Conservation (phyloP, 2,329 filamentous ascomycete species). For the Aspergillus tubingensis region DNA sequence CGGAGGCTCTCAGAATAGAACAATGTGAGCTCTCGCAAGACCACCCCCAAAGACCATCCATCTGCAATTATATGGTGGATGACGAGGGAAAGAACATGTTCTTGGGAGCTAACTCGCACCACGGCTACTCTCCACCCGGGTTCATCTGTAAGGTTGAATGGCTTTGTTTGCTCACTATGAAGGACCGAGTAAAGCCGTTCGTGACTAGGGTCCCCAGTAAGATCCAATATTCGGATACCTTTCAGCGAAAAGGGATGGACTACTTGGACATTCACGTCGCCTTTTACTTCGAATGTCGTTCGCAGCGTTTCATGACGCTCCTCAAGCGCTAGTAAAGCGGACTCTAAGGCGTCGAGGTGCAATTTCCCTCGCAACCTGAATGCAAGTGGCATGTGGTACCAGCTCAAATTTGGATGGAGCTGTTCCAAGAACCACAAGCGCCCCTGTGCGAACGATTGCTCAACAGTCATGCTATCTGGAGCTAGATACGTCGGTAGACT, state of each 20-base stretch:
- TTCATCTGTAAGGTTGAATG: conserved; percentile 1
- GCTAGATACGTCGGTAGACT: no score
- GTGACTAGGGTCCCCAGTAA: background rate
- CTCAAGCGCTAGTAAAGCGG: conserved; percentile 2
- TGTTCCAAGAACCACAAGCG: conserved; percentile 10
- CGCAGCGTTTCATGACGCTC: conserved; percentile 10
- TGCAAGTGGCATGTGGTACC: conserved; percentile 1
- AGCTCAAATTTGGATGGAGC: conserved; percentile 1
- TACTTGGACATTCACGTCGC: background rate
- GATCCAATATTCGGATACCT: background rate
- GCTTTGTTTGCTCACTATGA: conserved; percentile 2
- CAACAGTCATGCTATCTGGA: background rate
- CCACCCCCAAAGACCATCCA: conserved; percentile 8
- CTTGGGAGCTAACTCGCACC: background rate
- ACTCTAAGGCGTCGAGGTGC: conserved; percentile 3
- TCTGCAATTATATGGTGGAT: conserved; percentile 11
- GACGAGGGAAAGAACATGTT: conserved; percentile 3
- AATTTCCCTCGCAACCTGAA: conserved; percentile 1
- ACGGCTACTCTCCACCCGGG: background rate
- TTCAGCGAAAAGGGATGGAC: background rate
- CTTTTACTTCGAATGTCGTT: conserved; percentile 3
- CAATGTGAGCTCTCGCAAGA: background rate
- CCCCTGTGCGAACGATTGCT: conserved; percentile 8
- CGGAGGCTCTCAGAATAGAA: background rate
- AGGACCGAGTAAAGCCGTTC: background rate